Percentiles rank a stretch among this genome's conserved stretches.
These are phyloP conservation scores for Lojkania enalia DNA, from an alignment of 2,329 filamentous ascomycete genomes.

Conservation along the genomic window DNA sequence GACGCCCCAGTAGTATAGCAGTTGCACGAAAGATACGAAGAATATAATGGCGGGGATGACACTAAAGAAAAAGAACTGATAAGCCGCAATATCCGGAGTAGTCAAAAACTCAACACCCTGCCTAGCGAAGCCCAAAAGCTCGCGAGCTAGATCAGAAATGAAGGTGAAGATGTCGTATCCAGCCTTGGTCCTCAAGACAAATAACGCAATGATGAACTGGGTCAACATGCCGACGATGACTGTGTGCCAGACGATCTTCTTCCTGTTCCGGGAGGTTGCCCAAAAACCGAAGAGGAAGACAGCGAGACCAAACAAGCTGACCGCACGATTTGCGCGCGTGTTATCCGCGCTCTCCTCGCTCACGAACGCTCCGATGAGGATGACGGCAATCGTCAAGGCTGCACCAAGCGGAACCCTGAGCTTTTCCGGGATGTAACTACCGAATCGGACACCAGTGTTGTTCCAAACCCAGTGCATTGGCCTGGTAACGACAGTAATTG, in stretches of 20 bases:
- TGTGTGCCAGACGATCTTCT: constrained; percentile 53
- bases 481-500: constrained; percentile 66
- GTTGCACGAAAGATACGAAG: constrained; percentile 90
- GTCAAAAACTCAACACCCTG: constrained; percentile 76
- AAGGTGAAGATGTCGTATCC: constrained; percentile 92
- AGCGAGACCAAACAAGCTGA: constrained; percentile 77
- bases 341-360: constrained; percentile 74
- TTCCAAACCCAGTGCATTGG: constrained; percentile 71
- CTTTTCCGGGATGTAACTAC: constrained; percentile 67
- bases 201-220: constrained; percentile 86
- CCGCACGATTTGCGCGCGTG: constrained; percentile 75
- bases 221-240: constrained; percentile 85
- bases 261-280: constrained; percentile 70
- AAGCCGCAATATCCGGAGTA: constrained; percentile 45
- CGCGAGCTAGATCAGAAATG: constrained; percentile 73
- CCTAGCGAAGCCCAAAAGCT: constrained; percentile 74
- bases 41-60: constrained; percentile 94
- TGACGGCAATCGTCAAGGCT: constrained; percentile 66
- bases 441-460: constrained; percentile 62
- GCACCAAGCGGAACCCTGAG: constrained; percentile 67
- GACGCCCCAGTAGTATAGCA: constrained; percentile 78
- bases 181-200: constrained; percentile 78
- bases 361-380: constrained; percentile 77
- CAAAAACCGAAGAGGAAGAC: constrained; percentile 72
- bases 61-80: constrained; percentile 71